Evolutionary conservation across 495 filamentous ascomycete species (phyloP), one percentile per base, ranked within the genome.

Genomic region (Podospora bellae-mahoneyi): DNA sequence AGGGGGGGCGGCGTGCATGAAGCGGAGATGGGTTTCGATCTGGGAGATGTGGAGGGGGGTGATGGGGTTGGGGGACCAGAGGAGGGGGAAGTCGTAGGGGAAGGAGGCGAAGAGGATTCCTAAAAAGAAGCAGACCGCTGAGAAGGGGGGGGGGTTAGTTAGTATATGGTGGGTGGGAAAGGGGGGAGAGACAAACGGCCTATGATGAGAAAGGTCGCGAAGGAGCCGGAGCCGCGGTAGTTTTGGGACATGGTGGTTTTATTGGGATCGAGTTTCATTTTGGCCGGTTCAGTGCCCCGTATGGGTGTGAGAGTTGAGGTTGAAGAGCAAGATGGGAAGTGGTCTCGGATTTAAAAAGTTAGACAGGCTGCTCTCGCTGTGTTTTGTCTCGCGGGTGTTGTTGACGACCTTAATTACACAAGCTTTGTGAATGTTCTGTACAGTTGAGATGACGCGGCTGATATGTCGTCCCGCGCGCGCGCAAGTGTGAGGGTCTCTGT

Each of bases 51-150:
- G 92, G n/a, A 84, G 77, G 18, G 81, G 71, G 10, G 87, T 82
- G 48, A 90, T 86, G 0, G 85, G 83, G 60, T 83, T 82, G 5
- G 87, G 85, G 39, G 91, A 90, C 95, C 95, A 99, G 48, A 99
- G 92, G 67, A 97, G 90, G 62, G 94, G 92, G 84, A 94, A 97
- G 87, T 99, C 95, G 85, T 97, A 98, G 67, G 96, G 92, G 82
- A 97, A 96, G 72, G 89, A 86, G 77, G 93, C 92, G 89, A 98
- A 99, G 80, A 99, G 90, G 76, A 98, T 95, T 72, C 95, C 95
- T 66, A 99, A 90, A 88, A 96, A 95, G 87, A 99, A 99, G 76
- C 89, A 94, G 34, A 90, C 92, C 68, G 93, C 92, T 95, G 77
- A n/a, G 9, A 15, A 6, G 39, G 39, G 10, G 9, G 39, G 9